Conservation (phyloP, 2,329 filamentous ascomycete genomes). For the Monosporascus sp. region DNA sequence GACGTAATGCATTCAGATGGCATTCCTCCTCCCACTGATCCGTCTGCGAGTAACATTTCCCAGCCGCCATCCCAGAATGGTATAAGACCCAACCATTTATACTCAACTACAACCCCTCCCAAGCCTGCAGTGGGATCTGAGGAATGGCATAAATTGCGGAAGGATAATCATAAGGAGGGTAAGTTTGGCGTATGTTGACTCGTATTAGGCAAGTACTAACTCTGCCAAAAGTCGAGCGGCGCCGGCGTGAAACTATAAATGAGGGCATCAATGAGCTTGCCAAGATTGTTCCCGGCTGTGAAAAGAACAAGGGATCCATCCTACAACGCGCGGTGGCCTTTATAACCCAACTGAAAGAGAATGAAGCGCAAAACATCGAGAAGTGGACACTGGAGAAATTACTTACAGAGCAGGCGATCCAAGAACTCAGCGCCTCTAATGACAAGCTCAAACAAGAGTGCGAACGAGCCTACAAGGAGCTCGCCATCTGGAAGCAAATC, state of each 20-base stretch:
- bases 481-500: slow-evolving; percentile 72
- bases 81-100: slow-evolving; percentile 29
- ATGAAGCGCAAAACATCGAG: slow-evolving; percentile 89
- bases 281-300: slow-evolving; percentile 94
- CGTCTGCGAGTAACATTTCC: slow-evolving; percentile 19
- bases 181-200: slow-evolving; percentile 24
- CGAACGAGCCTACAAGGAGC: slow-evolving; percentile 71
- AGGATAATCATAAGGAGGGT: slow-evolving; percentile 99
- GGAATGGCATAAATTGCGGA: slow-evolving; percentile 95
- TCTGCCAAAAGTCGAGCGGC: slow-evolving; percentile 71
- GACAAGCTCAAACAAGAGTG: slow-evolving; percentile 81
- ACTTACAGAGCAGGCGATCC: slow-evolving; percentile 81
- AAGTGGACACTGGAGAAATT: slow-evolving; percentile 92
- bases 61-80: slow-evolving; percentile 34
- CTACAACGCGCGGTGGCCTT: slow-evolving; percentile 89
- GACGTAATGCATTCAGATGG: slow-evolving; percentile 33
- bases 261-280: slow-evolving; percentile 97
- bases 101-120: slow-evolving; percentile 39
- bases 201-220: slow-evolving; percentile 10
- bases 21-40: slow-evolving; percentile 22
- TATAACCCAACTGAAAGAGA: slow-evolving; percentile 90
- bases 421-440: slow-evolving; percentile 80
- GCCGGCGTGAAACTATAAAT: slow-evolving; percentile 95
- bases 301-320: slow-evolving; percentile 99
- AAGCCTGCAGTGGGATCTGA: slow-evolving; percentile 94